These are phyloP conservation scores for Kwoniella sp. DNA, from an alignment of 768 basidiomycete genomes.

Conservation along the genomic window DNA sequence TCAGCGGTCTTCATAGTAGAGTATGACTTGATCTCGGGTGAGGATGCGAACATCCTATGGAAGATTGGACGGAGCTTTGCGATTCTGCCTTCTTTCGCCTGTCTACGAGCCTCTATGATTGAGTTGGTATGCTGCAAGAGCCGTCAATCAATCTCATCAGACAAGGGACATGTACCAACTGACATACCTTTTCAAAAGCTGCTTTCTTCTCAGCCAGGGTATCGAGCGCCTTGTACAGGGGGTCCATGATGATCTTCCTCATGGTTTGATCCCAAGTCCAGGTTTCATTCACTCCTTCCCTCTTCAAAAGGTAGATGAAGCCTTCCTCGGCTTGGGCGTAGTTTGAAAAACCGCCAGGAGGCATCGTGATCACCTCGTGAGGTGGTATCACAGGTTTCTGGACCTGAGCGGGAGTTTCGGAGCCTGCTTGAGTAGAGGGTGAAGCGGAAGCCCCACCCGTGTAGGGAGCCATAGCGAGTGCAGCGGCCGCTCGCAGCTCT, in stretches of 20 bases:
- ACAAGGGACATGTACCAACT: no score
- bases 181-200: slow-evolving; percentile 83
- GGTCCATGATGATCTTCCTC: slow-evolving; percentile 97
- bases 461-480: slow-evolving; percentile 26
- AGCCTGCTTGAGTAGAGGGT: slow-evolving; percentile 4
- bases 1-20: slow-evolving; percentile 88
- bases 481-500: slow-evolving; percentile 20
- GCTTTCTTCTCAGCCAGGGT: slow-evolving; percentile 92
- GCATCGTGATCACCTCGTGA: slow-evolving; percentile 79
- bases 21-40: slow-evolving; percentile 86
- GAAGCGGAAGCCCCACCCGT: slow-evolving; percentile 14
- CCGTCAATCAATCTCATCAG: no score
- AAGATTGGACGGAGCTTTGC: slow-evolving; percentile 80
- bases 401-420: slow-evolving; percentile 55
- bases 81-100: slow-evolving; percentile 79
- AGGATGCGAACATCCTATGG: slow-evolving; percentile 80
- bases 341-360: slow-evolving; percentile 83
- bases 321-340: slow-evolving; percentile 90
- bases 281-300: slow-evolving; percentile 82
- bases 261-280: slow-evolving; percentile 99
- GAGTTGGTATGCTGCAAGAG: slow-evolving; percentile 69
- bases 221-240: slow-evolving; percentile 89
- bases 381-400: slow-evolving; percentile 58
- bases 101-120: slow-evolving; percentile 77
- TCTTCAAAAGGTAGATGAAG: slow-evolving; percentile 83